A percentile compares a stretch with the other conserved stretches of the same genome.
These are phyloP conservation scores for Lactarius deliciosus DNA, from an alignment of 768 basidiomycete species.

Conservation along the genomic window DNA sequence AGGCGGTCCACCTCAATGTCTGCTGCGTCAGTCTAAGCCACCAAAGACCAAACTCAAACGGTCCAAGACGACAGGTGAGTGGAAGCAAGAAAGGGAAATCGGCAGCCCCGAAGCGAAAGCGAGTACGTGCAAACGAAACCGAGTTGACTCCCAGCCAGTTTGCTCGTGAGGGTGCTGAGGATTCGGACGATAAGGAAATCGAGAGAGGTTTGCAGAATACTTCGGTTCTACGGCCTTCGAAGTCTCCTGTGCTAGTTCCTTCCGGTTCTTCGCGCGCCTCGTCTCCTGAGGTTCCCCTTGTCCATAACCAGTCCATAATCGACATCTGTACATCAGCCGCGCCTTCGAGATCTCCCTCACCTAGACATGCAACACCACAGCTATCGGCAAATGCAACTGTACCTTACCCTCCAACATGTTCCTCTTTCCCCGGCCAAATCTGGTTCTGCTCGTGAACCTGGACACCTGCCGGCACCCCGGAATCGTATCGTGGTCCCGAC, in stretches of 20 bases:
- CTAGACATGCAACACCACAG: neutral
- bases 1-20: slow-evolving; percentile 56
- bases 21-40: slow-evolving; percentile 34
- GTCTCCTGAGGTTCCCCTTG: slow-evolving; percentile 30
- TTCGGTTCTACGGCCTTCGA: slow-evolving; percentile 17
- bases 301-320: slow-evolving; percentile 23
- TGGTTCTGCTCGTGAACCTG: neutral
- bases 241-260: slow-evolving; percentile 8
- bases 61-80: slow-evolving; percentile 40
- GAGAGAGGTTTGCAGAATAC: slow-evolving; percentile 41
- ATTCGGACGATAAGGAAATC: slow-evolving; percentile 56
- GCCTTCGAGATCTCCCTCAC: slow-evolving; percentile 22
- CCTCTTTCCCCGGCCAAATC: slow-evolving; percentile 9
- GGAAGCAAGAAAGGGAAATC: slow-evolving; percentile 38
- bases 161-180: slow-evolving; percentile 48
- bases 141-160: slow-evolving; percentile 43
- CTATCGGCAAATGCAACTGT: neutral
- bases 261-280: slow-evolving; percentile 18
- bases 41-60: slow-evolving; percentile 40
- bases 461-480: neutral
- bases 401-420: neutral
- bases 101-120: slow-evolving; percentile 26
- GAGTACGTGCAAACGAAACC: slow-evolving; percentile 33
- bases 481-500: neutral
- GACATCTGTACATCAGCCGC: slow-evolving; percentile 28